Evolutionary conservation across 441 rosid species (phyloP).

Genomic region (Adansonia grandidieri): DNA sequence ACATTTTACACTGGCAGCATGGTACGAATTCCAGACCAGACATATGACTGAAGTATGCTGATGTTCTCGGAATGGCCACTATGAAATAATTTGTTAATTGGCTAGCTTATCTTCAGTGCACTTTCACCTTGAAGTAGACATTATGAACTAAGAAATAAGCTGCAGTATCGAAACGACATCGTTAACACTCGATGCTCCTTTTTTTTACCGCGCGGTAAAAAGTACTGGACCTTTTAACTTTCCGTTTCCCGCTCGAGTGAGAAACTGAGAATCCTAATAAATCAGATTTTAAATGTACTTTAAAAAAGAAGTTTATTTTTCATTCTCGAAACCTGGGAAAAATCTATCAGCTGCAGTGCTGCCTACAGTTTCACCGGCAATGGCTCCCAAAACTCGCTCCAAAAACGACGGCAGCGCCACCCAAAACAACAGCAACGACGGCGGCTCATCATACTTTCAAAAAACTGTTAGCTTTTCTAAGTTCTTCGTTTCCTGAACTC

Average conservation of each 20-base stretch:
- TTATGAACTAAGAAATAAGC: neutral
- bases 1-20: too few species aligned
- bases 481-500: neutral
- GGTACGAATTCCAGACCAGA: too few species aligned
- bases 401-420: neutral
- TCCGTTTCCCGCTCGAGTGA: neutral
- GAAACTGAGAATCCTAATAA: too few species aligned
- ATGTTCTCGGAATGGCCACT: too few species aligned
- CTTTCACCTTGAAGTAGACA: too few species aligned
- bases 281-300: neutral
- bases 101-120: too few species aligned
- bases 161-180: neutral
- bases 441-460: conserved; percentile 38
- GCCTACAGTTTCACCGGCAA: neutral
- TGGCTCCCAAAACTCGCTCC: conserved; percentile 9
- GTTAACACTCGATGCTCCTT: neutral
- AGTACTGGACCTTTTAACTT: neutral
- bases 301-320: neutral
- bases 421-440: conserved; percentile 10
- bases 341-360: neutral
- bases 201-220: neutral
- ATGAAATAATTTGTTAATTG: too few species aligned
- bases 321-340: neutral
- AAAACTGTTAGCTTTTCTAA: conserved; percentile 36
- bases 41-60: too few species aligned